Base-by-base conservation (phyloP, 306 rosid species). In the Trifolium subterraneum region DNA sequence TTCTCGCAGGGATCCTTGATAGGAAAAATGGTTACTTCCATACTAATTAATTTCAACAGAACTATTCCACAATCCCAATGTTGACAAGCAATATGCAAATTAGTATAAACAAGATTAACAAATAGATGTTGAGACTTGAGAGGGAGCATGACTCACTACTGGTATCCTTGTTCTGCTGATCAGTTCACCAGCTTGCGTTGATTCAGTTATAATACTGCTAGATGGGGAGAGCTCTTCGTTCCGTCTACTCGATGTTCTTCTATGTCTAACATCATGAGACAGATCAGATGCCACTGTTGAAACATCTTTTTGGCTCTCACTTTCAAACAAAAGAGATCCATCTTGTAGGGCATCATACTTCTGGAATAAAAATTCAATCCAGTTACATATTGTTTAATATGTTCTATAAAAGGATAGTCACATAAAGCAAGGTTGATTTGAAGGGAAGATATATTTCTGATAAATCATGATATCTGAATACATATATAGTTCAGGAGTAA, bases 151-250 rank as follows among this genome's bases (percentile, higher is more conserved):
- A 48, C 80, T 84, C 52, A 87, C 91, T 70, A 68, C 71, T 41
- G 84, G 61, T 51, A 82, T 45, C 81, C 86, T 88, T 27, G 88
- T 79, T 81, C 92, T 84, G 81, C 84, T 80, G 74, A 89, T 78
- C 71, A 91, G 86, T 77, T 93, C 98, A 79, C 98, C 92, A 51
- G 90, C 91, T 79, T 81, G 91, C 56, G 88, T 88, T 83, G 96
- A 84, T 78, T 90, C 98, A 38, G 90, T 85, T 65, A 92, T 76
- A 45, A 86, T 62, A 79, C 97, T 82, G 86, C 90, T 83, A 73
- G 87, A 81, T 60, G 92, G 90, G 68, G 96, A 88, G 85, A 82
- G 80, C 73, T 92, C 99, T 66, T 84, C 99, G 15, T 86, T 95
- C 89, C 89, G 75, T 81, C 77, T 88, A 85, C 93, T 88, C 64